Evolutionary conservation across 2,329 filamentous ascomycete genomes (phyloP).

Genomic region (Colletotrichum cuscutae): DNA sequence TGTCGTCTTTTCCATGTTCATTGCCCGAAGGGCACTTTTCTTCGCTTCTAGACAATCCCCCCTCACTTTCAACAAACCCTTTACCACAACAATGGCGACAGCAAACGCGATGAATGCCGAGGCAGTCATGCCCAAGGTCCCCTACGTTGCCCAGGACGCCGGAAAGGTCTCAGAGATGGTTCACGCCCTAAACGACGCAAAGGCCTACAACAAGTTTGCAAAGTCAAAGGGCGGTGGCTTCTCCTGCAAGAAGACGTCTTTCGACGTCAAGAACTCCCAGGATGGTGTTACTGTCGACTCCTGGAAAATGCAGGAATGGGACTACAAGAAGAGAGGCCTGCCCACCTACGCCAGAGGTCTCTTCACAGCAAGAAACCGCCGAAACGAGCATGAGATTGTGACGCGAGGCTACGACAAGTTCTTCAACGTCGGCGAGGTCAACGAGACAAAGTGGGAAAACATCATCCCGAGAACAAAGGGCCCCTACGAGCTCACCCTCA

Average conservation of each 20-base stretch:
- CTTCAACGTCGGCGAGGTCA: slow-evolving; percentile 90
- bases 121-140: slow-evolving; percentile 56
- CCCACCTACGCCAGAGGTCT: slow-evolving; percentile 94
- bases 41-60: slow-evolving; percentile 10
- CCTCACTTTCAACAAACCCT: background rate
- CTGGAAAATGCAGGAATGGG: slow-evolving; percentile 94
- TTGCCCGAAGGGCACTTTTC: slow-evolving; percentile 17
- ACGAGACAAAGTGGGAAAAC: slow-evolving; percentile 83
- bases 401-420: slow-evolving; percentile 98
- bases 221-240: slow-evolving; percentile 67
- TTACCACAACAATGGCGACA: slow-evolving; percentile 17
- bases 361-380: slow-evolving; percentile 81
- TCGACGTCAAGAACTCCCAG: slow-evolving; percentile 70
- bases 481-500: slow-evolving; percentile 94
- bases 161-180: slow-evolving; percentile 75
- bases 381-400: slow-evolving; percentile 79
- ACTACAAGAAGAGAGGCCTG: slow-evolving; percentile 88
- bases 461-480: slow-evolving; percentile 81
- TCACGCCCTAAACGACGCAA: slow-evolving; percentile 67
- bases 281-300: slow-evolving; percentile 80
- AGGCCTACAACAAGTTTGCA: slow-evolving; percentile 50
- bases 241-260: slow-evolving; percentile 84
- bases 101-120: background rate
- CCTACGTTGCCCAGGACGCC: slow-evolving; percentile 76
- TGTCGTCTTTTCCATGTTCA: slow-evolving; percentile 9